Percentiles rank a stretch among this genome's conserved stretches.
These are phyloP conservation scores for Thozetella sp. DNA, from an alignment of 495 filamentous ascomycete species.

Conservation along the genomic window DNA sequence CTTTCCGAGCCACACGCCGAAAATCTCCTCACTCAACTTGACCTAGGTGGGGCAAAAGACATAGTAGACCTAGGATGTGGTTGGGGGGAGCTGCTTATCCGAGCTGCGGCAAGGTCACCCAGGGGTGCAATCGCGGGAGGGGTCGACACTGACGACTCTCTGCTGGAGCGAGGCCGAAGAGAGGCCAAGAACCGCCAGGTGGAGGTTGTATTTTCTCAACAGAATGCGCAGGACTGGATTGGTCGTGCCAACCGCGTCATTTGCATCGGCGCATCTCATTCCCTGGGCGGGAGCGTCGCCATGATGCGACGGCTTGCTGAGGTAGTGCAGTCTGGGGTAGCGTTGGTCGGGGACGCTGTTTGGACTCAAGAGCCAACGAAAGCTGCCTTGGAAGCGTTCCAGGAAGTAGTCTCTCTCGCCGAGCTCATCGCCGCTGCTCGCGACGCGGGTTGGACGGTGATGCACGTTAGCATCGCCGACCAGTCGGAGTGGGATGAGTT, in stretches of 20 bases:
- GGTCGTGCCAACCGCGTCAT: neutral
- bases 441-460: neutral
- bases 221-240: neutral
- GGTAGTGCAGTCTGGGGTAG: neutral
- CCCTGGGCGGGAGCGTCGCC: neutral
- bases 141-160: neutral
- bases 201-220: neutral
- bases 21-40: neutral
- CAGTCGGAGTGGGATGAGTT: neutral
- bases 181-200: neutral
- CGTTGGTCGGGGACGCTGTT: neutral
- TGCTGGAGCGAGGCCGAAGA: neutral
- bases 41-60: neutral
- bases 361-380: neutral
- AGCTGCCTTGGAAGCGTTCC: neutral
- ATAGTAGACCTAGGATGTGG: neutral
- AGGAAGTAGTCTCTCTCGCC: neutral
- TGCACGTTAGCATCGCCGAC: neutral
- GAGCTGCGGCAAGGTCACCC: neutral
- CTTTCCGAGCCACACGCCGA: neutral
- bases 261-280: neutral
- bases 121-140: neutral
- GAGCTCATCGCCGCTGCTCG: neutral
- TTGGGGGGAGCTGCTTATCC: neutral
- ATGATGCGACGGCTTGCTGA: neutral